phyloP scores from a whole-genome alignment of 768 basidiomycete genomes.

The Pseudohyphozyma bogoriensis region DNA sequence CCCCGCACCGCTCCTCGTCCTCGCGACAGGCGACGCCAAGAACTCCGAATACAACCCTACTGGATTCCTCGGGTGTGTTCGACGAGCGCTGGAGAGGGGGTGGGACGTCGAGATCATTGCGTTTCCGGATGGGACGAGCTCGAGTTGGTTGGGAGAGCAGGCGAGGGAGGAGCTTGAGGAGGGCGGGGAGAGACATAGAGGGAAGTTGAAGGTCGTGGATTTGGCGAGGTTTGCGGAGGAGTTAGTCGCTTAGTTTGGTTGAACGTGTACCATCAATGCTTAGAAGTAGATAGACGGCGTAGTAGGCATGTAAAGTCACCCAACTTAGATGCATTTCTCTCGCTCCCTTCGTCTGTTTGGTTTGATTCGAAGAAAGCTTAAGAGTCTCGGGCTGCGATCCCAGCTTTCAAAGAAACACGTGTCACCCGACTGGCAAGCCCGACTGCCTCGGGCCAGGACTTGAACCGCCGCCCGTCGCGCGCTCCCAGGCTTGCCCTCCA shows the following conservation, averaged over 20 bases:
- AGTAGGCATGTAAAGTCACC: too few relatives aligned
- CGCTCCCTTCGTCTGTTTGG: too few relatives aligned
- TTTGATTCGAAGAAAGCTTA: too few relatives aligned
- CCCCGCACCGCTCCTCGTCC: constrained; percentile 54
- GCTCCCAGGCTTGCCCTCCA: too few relatives aligned
- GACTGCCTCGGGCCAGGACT: too few relatives aligned
- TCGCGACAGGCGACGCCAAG: constrained; percentile 90
- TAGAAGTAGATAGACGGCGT: too few relatives aligned
- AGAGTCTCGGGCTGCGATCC: too few relatives aligned
- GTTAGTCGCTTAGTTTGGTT: constrained; percentile 9
- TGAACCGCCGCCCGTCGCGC: too few relatives aligned
- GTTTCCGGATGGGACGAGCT: constrained; percentile 53
- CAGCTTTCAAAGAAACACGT: too few relatives aligned
- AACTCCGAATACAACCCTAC: constrained; percentile 85
- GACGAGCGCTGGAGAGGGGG: constrained; percentile 73
- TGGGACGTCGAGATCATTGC: constrained; percentile 94
- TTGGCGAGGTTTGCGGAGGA: constrained; percentile 25
- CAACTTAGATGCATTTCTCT: too few relatives aligned
- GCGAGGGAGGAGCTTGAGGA: neutral
- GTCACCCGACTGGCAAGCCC: too few relatives aligned
- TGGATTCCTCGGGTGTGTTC: constrained; percentile 79
- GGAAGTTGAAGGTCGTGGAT: constrained; percentile 18
- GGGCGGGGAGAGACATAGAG: neutral
- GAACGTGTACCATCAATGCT: too few relatives aligned
- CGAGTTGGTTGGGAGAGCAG: constrained; percentile 17